Base-by-base conservation (phyloP, 2,329 filamentous ascomycete genomes). In the Aureobasidium melanogenum region DNA sequence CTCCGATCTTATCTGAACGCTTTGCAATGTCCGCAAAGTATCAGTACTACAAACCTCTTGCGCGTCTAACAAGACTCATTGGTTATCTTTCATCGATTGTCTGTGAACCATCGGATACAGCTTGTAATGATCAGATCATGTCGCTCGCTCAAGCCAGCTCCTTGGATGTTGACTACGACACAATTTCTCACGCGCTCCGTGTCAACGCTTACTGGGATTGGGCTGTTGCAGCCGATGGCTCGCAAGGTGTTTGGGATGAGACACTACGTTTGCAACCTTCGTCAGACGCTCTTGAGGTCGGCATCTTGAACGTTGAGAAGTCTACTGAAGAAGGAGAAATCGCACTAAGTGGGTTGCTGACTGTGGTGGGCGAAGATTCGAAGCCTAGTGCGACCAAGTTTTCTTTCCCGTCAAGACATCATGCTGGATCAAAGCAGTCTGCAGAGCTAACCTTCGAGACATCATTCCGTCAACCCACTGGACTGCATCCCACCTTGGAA, bases 401-500 rank as follows among this genome's bases (percentile, higher is more conserved):
- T 76, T 85, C 88, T 46, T 94, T 96, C 66, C 86, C 89, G 2
- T 85, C 90, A 2, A 85, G 91, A 0, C 92, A 97, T 73, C 84
- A 88, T 66, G 77, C 82, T 14, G 75, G 83, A 15, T 72, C 75
- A 2, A 65, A 68, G 55, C 68, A 73, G 1, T 67, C 69, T 22
- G 72, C 78, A 0, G 62, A 52, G 15, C 57, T 65, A 60, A 72
- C 77, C 14, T 80, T 75, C 56, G 95, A 90, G 72, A 54, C 59
- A 17, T 80, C 77, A 0, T 91, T 96, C 69, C 71, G 83, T n/a
- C 65, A 77, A 2, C 91, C 91, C 1, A 87, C 86, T 0, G 92
- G 93, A 9, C 81, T 97, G 10, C 93, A 97, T 74, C 93, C 93
- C 1, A 89, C 85, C 0, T 78, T 97, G 63, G 82, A 86, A 67